These are phyloP conservation scores for Pinus taeda DNA, from an alignment of 75 land plant genomes.

Conservation along the genomic window DNA sequence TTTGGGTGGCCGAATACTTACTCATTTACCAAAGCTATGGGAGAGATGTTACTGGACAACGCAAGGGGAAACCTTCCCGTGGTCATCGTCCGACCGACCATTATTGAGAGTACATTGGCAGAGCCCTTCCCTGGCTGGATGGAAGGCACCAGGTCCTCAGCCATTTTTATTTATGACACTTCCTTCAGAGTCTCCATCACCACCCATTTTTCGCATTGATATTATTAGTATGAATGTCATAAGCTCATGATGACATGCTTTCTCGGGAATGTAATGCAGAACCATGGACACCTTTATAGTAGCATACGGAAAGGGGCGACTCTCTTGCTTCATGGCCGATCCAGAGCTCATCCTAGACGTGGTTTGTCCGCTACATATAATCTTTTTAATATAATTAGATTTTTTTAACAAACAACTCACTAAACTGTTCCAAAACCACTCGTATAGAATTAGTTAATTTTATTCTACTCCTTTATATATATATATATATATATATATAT, in stretches of 20 bases:
- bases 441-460: too few species aligned
- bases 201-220: too few species aligned
- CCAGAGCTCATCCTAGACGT: conserved; percentile 46
- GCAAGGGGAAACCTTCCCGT: conserved; percentile 32
- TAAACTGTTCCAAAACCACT: too few species aligned
- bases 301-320: conserved; percentile 61
- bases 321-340: conserved; percentile 54
- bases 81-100: conserved; percentile 53
- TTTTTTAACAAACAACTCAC: too few species aligned
- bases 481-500: too few species aligned
- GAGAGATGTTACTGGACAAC: conserved; percentile 50
- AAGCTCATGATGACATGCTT: background rate
- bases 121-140: conserved; percentile 77
- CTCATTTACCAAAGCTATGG: conserved; percentile 69
- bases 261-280: conserved; percentile 17
- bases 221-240: too few species aligned
- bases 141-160: conserved; percentile 46
- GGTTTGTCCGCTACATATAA: conserved; percentile 54
- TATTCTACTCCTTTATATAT: too few species aligned
- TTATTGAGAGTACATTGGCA: conserved; percentile 44
- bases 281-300: conserved; percentile 67
- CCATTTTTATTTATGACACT: too few species aligned
- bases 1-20: conserved; percentile 76
- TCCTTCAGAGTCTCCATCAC: too few species aligned
- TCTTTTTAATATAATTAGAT: too few species aligned